phyloP scores from a whole-genome alignment of 2,329 filamentous ascomycete species.

The Exophiala lecanii-corni region DNA sequence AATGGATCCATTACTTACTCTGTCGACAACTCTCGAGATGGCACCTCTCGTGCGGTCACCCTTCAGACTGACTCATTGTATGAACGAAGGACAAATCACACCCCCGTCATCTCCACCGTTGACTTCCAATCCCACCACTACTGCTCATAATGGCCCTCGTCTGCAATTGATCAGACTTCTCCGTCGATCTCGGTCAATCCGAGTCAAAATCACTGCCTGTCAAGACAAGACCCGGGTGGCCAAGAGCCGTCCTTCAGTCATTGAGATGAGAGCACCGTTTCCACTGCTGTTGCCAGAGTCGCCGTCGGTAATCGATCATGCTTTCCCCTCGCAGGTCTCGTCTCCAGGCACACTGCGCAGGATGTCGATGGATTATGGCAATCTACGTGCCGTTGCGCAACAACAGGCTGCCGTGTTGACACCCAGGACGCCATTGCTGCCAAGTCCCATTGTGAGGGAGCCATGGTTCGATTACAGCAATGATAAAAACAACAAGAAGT shows the following conservation, averaged over 20 bases:
- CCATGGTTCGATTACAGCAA: not conserved
- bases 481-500: not conserved
- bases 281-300: conserved; percentile 8
- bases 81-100: conserved; percentile 12
- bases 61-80: conserved; percentile 9
- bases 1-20: too few species aligned
- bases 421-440: conserved; percentile 13
- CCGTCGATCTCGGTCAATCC: conserved; percentile 9
- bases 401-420: conserved; percentile 4
- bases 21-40: not conserved
- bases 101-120: conserved; percentile 11
- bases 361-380: conserved; percentile 14
- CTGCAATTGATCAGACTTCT: conserved; percentile 18
- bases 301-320: conserved; percentile 4
- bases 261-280: conserved; percentile 7
- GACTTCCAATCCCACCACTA: too few species aligned
- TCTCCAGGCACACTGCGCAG: conserved; percentile 16
- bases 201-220: conserved; percentile 3
- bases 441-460: conserved; percentile 13
- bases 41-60: conserved; percentile 2
- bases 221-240: conserved; percentile 3
- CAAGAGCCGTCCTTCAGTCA: conserved; percentile 1
- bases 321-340: not conserved
- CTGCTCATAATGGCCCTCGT: conserved; percentile 1
- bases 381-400: conserved; percentile 14